Percentiles rank a stretch among this genome's conserved stretches.
Evolutionary conservation across 2,329 filamentous ascomycete species (phyloP).

Genomic region (Aspergillus ochraceoroseus): DNA sequence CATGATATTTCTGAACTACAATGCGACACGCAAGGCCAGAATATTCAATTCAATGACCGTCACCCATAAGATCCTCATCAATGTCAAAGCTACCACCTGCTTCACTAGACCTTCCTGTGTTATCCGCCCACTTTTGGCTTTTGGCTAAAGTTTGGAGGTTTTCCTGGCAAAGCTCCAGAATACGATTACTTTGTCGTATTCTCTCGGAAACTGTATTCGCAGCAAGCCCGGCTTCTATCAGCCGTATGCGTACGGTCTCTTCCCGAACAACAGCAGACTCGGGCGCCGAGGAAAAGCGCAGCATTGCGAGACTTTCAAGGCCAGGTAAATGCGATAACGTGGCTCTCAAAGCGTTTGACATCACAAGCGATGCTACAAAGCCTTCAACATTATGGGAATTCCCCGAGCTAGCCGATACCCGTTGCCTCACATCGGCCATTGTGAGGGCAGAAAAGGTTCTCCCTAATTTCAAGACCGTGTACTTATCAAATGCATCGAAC

Average conservation of each 20-base stretch:
- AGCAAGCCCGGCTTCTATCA: slow-evolving; percentile 49
- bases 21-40: too few relatives aligned
- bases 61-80: slow-evolving; percentile 43
- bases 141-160: slow-evolving; percentile 53
- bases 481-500: slow-evolving; percentile 65
- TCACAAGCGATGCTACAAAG: slow-evolving; percentile 46
- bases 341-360: slow-evolving; percentile 49
- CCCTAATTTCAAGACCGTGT: slow-evolving; percentile 68
- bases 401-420: slow-evolving; percentile 28
- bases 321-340: slow-evolving; percentile 44
- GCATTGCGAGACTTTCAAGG: slow-evolving; percentile 42
- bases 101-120: slow-evolving; percentile 19
- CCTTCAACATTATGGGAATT: slow-evolving; percentile 30
- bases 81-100: slow-evolving; percentile 26
- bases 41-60: slow-evolving; percentile 22
- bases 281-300: slow-evolving; percentile 49
- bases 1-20: too few relatives aligned
- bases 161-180: slow-evolving; percentile 55
- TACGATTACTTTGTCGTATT: slow-evolving; percentile 52
- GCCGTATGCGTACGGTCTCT: slow-evolving; percentile 35
- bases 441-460: slow-evolving; percentile 64
- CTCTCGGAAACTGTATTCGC: slow-evolving; percentile 50
- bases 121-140: slow-evolving; percentile 37
- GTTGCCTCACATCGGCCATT: slow-evolving; percentile 45
- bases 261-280: slow-evolving; percentile 37